Percentiles rank a stretch among this genome's conserved stretches.
phyloP scores from a whole-genome alignment of 768 basidiomycete genomes.

The Tremella fuciformis region DNA sequence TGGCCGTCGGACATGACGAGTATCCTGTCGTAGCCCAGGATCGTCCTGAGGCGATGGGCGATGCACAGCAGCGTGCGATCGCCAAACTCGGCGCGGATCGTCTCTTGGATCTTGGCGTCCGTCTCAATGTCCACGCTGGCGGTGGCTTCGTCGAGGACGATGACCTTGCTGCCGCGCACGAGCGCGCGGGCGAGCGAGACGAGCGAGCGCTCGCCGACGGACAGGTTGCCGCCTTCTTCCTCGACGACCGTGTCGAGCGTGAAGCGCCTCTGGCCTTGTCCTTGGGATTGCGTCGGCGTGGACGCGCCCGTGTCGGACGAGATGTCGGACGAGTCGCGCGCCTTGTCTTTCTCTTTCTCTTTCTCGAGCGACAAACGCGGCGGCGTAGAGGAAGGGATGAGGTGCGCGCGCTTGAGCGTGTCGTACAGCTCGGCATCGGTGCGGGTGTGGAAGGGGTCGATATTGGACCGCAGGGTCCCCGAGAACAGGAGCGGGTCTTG shows the following conservation, averaged over 20 bases:
- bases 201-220: constrained; percentile 70
- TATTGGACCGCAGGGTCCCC: constrained; percentile 66
- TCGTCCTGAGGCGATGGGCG: constrained; percentile 81
- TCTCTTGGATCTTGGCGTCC: constrained; percentile 85
- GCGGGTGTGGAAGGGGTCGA: constrained; percentile 80
- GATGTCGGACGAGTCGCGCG: constrained; percentile 1
- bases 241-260: constrained; percentile 79
- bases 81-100: constrained; percentile 78
- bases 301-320: neutral
- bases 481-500: constrained; percentile 61
- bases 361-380: neutral
- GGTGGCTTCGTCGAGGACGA: constrained; percentile 82
- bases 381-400: constrained; percentile 57
- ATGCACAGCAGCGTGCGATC: constrained; percentile 84
- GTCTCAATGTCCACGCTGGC: constrained; percentile 88
- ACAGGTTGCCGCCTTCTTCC: constrained; percentile 80
- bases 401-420: constrained; percentile 76
- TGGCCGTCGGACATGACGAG: constrained; percentile 79
- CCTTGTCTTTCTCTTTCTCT: neutral
- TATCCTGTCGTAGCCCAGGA: constrained; percentile 82
- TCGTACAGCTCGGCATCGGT: constrained; percentile 85
- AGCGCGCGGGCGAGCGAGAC: constrained; percentile 85
- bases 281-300: constrained; percentile 52
- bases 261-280: constrained; percentile 58
- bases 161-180: constrained; percentile 68